phyloP scores from a whole-genome alignment of 768 basidiomycete genomes.

The Candolleomyces eurysporus region DNA sequence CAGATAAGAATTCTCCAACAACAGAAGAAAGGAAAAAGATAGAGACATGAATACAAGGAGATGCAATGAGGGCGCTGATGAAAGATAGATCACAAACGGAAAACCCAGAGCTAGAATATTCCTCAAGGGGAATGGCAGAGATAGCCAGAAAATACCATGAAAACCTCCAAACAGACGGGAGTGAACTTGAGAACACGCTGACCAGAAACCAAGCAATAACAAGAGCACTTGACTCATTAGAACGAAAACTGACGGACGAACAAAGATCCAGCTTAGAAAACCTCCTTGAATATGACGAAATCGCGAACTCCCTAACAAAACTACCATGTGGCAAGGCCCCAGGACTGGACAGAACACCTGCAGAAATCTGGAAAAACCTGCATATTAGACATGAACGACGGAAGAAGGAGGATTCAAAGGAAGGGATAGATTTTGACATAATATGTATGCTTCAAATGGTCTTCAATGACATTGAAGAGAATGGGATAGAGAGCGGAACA shows the following conservation, averaged over 20 bases:
- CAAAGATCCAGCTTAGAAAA: not conserved
- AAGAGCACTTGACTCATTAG: not conserved
- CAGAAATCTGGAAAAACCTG: constrained; percentile 24
- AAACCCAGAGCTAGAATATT: no score
- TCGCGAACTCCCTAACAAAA: not conserved
- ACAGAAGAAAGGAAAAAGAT: no score
- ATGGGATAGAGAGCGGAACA: constrained; percentile 13
- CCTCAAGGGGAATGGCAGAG: no score
- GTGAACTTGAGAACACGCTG: no score
- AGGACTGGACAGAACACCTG: constrained; percentile 18
- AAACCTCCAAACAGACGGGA: no score
- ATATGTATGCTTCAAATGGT: constrained; percentile 8
- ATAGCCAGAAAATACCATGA: no score
- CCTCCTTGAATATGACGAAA: not conserved
- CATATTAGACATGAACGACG: no score
- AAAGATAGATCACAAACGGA: no score
- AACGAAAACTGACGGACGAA: not conserved
- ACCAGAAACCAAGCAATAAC: constrained; percentile 2
- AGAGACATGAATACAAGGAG: no score
- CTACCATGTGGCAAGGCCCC: constrained; percentile 15
- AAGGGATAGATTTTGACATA: constrained; percentile 5
- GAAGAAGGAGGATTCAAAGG: not conserved
- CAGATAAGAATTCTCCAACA: no score
- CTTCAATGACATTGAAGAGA: constrained; percentile 24
- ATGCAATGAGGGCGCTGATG: no score